These are phyloP conservation scores for Dictyostelium discoideum DNA, from an alignment of 78 protist species.

Conservation along the genomic window dicty_2.7 NC_007091.3:4446001-4446500, in stretches of 20 bases:
- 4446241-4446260: constrained; percentile 17
- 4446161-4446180: too few species aligned
- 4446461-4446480: background rate
- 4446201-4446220: constrained; percentile 82
- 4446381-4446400: constrained; percentile 18
- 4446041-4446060: background rate
- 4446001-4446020: constrained; percentile 18
- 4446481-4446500: background rate
- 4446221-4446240: background rate
- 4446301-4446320: constrained; percentile 74
- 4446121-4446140: background rate
- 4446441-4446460: background rate
- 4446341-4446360: constrained; percentile 53
- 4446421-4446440: too few species aligned
- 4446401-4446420: too few species aligned
- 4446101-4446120: constrained; percentile 82
- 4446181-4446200: constrained; percentile 48
- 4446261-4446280: constrained; percentile 58
- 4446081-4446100: background rate
- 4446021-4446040: background rate
- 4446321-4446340: constrained; percentile 38
- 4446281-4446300: constrained; percentile 31
- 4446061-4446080: too few species aligned
- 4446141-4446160: too few species aligned
- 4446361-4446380: constrained; percentile 48